Conservation (phyloP, 2,329 filamentous ascomycete genomes). For the Calycina marina region DNA sequence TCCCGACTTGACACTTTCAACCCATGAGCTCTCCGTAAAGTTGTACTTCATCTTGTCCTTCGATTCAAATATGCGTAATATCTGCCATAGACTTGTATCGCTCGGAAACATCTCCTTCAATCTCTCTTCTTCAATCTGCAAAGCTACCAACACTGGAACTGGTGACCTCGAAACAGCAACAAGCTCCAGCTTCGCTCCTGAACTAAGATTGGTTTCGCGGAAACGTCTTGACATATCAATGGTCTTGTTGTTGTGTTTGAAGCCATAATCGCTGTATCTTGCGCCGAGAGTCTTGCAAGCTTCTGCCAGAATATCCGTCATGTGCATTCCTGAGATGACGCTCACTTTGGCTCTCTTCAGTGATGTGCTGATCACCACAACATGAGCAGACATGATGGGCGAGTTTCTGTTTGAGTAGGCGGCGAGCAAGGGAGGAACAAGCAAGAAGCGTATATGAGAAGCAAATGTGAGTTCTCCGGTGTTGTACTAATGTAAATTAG, state of each 20-base stretch:
- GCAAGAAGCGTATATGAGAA: no score
- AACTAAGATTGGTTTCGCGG: slow-evolving; percentile 64
- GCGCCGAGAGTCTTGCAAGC: slow-evolving; percentile 62
- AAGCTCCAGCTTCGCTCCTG: slow-evolving; percentile 86
- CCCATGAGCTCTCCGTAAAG: slow-evolving; percentile 54
- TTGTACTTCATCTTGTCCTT: slow-evolving; percentile 51
- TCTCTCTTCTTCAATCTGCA: slow-evolving; percentile 66
- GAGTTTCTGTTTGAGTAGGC: no score
- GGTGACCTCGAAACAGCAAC: slow-evolving; percentile 76
- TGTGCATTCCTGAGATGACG: slow-evolving; percentile 63
- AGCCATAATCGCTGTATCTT: slow-evolving; percentile 53
- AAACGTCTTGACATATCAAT: slow-evolving; percentile 77
- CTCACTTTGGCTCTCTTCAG: slow-evolving; percentile 69
- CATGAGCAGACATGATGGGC: slow-evolving; percentile 64
- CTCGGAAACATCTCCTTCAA: slow-evolving; percentile 77
- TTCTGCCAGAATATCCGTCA: slow-evolving; percentile 76
- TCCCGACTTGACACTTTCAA: slow-evolving; percentile 31
- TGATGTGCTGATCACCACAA: slow-evolving; percentile 73
- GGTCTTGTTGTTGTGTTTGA: slow-evolving; percentile 77
- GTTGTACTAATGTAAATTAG: no score
- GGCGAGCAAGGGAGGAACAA: no score
- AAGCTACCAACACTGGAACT: slow-evolving; percentile 72
- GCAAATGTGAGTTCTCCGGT: no score
- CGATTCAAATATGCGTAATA: slow-evolving; percentile 82
- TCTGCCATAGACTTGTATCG: slow-evolving; percentile 75